Base-by-base conservation (phyloP, 306 rosid genomes). In the Cicer cuneatum region DNA sequence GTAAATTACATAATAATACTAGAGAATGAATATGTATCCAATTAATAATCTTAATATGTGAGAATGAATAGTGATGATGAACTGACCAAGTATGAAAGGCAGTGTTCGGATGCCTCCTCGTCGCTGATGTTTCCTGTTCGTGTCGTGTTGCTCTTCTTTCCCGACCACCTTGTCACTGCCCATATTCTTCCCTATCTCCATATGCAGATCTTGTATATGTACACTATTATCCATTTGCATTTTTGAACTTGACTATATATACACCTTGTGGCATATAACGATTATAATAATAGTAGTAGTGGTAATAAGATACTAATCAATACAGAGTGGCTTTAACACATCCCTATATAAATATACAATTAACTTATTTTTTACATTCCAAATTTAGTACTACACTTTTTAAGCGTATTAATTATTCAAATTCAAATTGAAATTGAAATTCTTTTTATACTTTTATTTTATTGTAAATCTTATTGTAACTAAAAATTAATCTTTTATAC, bases 61-160 rank as follows among this genome's bases (percentile, higher is more conserved):
- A 38, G 2, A 2, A 13, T 18, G 35, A 11, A 6, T 11, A 57
- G 29, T 51, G 10, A 37, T n/a, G 7, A 61, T 8, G 37, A 35
- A 12, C 73, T 52, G 2, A 89, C 93, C 86, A 38, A 89, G 85
- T 66, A 89, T 86, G 84, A 89, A 89, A 66, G 90, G 90, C 81
- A 89, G 45, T 73, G 93, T 83, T 81, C 76, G 46, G 75, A 89
- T 15, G 41, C 93, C 93, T 69, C 93, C 93, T 45, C 77, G 83
- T 77, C 18, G 71, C n/a, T 1, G 77, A 6, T 4, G 33, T 62
- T 67, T 75, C 46, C n/a, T 46, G 19, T 48, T 1, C 9, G 2
- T 5, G 41, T 1, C 7, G 33, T 8, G 35, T 9, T 2, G 35
- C 10, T 78, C 75, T 60, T 53, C 67, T 21, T 51, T 62, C 66